Base-by-base conservation (phyloP, 495 filamentous ascomycete genomes). In the Platismatia glauca region DNA sequence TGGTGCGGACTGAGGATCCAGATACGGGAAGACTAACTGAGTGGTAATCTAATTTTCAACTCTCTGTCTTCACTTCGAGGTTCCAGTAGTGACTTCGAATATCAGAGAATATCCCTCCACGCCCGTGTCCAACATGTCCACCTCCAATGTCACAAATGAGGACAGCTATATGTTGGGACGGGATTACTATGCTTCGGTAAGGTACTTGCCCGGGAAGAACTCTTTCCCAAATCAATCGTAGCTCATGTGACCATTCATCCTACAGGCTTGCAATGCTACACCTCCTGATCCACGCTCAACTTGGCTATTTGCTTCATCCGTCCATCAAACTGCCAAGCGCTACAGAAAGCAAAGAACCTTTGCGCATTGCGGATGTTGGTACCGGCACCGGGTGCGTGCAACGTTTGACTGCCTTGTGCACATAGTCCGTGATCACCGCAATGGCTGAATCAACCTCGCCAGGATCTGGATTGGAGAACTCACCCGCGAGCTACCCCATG, bases 151-250 rank as follows among this genome's bases (percentile, higher is more conserved):
- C 4, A 3, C 48, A 52, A 7, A 16, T 16, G 44, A 61, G 2
- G 59, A 61, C 33, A 18, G 50, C 13, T 64, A 64, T 57, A 64
- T 60, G 63, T 58, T 64, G 27, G 63, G 63, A 13, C 52, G 63
- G 15, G 50, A 60, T 27, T 64, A 64, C 43, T 41, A 48, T 18
- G 63, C 63, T 11, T 64, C 63, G 7, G 58, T 50, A 31, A 59
- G 63, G 63, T 60, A 27, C 8, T 9, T n/a, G 7, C 41, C 3
- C 41, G 29, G 44, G 18, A 33, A 18, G 7, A 4, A 29, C 33
- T n/a, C 22, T 5, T 16, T 3, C 3, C 15, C 27, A 24, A 20
- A 48, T 33, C 24, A 5, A n/a, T 31, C 2, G 18, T 1, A 12
- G 20, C 41, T 44, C 39, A 56, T 43, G 9, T 53, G 55, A 22